phyloP scores from a whole-genome alignment of 106 monocot genomes.

The Platanthera zijinensis region DNA sequence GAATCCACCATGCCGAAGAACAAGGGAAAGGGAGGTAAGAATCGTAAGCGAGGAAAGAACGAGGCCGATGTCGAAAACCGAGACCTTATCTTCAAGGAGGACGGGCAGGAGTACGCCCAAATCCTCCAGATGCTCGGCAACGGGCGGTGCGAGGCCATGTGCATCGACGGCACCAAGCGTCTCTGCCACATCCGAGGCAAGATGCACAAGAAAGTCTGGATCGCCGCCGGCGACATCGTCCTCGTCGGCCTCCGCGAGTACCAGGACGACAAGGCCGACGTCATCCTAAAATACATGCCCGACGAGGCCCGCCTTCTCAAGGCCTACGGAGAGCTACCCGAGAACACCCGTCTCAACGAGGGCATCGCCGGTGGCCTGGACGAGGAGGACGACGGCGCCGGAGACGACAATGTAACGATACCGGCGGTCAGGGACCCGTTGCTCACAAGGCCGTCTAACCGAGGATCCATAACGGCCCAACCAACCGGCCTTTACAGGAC shows the following conservation, averaged over 20 bases:
- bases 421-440: no score
- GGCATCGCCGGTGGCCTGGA: conserved; percentile 58
- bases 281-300: conserved; percentile 75
- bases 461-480: no score
- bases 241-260: conserved; percentile 66
- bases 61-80: conserved; percentile 76
- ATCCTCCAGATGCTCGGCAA: conserved; percentile 68
- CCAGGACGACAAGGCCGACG: conserved; percentile 74
- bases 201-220: conserved; percentile 84
- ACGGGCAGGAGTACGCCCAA: conserved; percentile 75
- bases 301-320: conserved; percentile 62
- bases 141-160: conserved; percentile 62
- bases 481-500: no score
- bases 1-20: conserved; percentile 55
- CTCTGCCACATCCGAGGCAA: conserved; percentile 68
- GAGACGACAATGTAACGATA: no score
- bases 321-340: conserved; percentile 65
- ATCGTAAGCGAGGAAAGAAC: conserved; percentile 71
- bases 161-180: conserved; percentile 62
- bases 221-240: conserved; percentile 64
- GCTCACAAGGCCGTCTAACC: no score
- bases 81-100: conserved; percentile 73
- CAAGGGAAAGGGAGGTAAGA: conserved; percentile 77
- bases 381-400: conserved; percentile 53
- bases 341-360: conserved; percentile 54